phyloP scores from a whole-genome alignment of 805 yeast genomes.

The Jamesozyma hellenica region DNA sequence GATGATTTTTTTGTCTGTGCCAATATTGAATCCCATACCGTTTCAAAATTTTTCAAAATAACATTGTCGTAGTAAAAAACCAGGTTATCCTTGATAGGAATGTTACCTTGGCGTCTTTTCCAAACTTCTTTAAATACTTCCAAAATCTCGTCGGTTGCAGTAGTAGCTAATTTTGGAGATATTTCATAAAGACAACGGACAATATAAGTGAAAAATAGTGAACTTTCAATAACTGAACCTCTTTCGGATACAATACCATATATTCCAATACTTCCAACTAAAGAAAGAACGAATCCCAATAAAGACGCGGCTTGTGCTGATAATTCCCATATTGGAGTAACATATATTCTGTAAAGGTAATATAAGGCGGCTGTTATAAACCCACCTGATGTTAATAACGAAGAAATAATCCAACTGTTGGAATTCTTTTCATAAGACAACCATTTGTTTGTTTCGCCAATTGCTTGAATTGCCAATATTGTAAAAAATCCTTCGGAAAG shows the following conservation, averaged over 20 bases:
- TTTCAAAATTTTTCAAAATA: slow-evolving; percentile 20
- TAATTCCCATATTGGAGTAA: slow-evolving; percentile 60
- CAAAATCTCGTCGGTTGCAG: slow-evolving; percentile 36
- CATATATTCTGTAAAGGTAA: slow-evolving; percentile 74
- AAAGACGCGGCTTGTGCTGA: slow-evolving; percentile 70
- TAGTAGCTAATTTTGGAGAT: slow-evolving; percentile 73
- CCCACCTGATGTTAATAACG: slow-evolving; percentile 62
- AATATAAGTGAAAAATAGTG: slow-evolving; percentile 78
- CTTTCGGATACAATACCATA: slow-evolving; percentile 75
- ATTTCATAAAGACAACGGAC: slow-evolving; percentile 90
- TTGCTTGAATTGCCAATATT: slow-evolving; percentile 79
- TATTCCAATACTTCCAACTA: slow-evolving; percentile 61
- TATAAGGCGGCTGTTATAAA: slow-evolving; percentile 68
- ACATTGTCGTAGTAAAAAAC: slow-evolving; percentile 22
- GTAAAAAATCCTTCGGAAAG: slow-evolving; percentile 90
- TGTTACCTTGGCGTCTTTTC: slow-evolving; percentile 27
- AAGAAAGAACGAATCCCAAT: slow-evolving; percentile 74
- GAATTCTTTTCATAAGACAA: slow-evolving; percentile 41
- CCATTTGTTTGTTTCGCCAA: slow-evolving; percentile 75
- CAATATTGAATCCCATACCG: slow-evolving; percentile 21
- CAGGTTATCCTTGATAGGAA: slow-evolving; percentile 28
- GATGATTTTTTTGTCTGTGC: slow-evolving; percentile 9
- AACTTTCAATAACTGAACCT: slow-evolving; percentile 87
- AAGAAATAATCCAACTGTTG: slow-evolving; percentile 70
- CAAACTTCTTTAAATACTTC: slow-evolving; percentile 31